Evolutionary conservation across 352 stramenopile species (phyloP).

Genomic region (Pythium scleroteichum): DNA sequence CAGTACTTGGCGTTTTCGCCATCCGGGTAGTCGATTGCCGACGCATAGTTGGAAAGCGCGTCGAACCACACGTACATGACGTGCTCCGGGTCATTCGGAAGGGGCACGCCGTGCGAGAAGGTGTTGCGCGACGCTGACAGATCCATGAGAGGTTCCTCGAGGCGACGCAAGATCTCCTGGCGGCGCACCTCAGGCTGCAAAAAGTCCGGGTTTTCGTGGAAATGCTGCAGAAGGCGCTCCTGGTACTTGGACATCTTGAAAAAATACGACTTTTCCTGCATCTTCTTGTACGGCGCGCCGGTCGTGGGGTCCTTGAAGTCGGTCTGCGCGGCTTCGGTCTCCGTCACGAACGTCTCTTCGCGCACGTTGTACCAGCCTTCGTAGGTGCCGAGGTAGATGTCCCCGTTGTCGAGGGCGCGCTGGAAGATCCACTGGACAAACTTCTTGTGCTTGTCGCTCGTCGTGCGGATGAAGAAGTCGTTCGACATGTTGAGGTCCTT

Average conservation of each 20-base stretch:
- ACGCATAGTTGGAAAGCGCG: slow-evolving; percentile 98
- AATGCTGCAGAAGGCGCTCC: slow-evolving; percentile 93
- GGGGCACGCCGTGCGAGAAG: slow-evolving; percentile 93
- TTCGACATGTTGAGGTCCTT: slow-evolving; percentile 88
- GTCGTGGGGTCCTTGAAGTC: slow-evolving; percentile 96
- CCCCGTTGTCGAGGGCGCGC: slow-evolving; percentile 82
- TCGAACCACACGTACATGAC: slow-evolving; percentile 99
- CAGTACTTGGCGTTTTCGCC: slow-evolving; percentile 74
- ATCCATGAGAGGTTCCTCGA: slow-evolving; percentile 94
- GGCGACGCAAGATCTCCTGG: slow-evolving; percentile 93
- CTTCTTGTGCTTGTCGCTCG: slow-evolving; percentile 93
- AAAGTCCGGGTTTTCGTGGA: slow-evolving; percentile 95
- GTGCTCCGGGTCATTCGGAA: slow-evolving; percentile 95
- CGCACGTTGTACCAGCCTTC: slow-evolving; percentile 99
- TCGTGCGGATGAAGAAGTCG: slow-evolving; percentile 95
- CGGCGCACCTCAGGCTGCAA: slow-evolving; percentile 95
- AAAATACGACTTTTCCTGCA: slow-evolving; percentile 99
- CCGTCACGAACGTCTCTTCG: slow-evolving; percentile 98
- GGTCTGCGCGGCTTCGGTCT: slow-evolving; percentile 94
- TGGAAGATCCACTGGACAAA: slow-evolving; percentile 96
- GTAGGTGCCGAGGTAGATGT: slow-evolving; percentile 98
- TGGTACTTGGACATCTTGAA: slow-evolving; percentile 99
- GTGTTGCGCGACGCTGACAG: slow-evolving; percentile 97
- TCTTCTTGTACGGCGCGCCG: slow-evolving; percentile 95
- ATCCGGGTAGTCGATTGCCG: slow-evolving; percentile 93